Base-by-base conservation (phyloP, 1,284 basidiomycete genomes). In the Moniliophthora roreri region DNA sequence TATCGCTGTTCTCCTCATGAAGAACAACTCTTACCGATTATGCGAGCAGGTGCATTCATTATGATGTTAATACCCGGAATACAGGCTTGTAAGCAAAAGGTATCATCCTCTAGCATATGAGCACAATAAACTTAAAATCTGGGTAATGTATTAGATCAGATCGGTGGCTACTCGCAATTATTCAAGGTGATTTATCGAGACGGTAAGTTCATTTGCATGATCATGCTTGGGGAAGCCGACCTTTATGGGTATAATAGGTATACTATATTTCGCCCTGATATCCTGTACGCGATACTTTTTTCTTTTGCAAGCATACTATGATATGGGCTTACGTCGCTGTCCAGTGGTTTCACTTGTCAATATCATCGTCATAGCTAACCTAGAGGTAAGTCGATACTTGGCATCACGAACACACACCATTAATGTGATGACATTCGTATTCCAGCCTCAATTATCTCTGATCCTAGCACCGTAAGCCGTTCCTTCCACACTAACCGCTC, bases 321-420 rank as follows among this genome's bases (percentile, higher is more conserved):
- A 49, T 39, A 38, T 10, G 39, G 37, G 48, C 11, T 53, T 23
- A 15, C 4, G 4, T 13, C 36, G 2, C 16, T 21, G 4, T 21
- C 16, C 16, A 40, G 39, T 40, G 10, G 58, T 1, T 62, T 63
- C 38, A 60, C 52, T 1, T 9, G 21, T 21, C n/a, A 40, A 40
- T 40, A 40, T 40, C 5, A 21, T 40, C 39, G 21, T 40, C 39
- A 40, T 40, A 15, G 21, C 39, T 9, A 40, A 11, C 11, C 28
- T 32, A 6, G 28, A 32, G 28, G 28, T 32, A 32, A 32, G 28
- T 6, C 6, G 28, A 32, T 32, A 32, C 11, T 6, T 6, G 28
- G 7, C 28, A 32, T 6, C 6, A 11, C 11, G 6, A 6, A 11
- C 11, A 32, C 28, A 6, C 28, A 32, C 7, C 11, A 32, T 6